Conservation (phyloP, 1,139 yeast genomes). For the Ogataea hybrid region DNA sequence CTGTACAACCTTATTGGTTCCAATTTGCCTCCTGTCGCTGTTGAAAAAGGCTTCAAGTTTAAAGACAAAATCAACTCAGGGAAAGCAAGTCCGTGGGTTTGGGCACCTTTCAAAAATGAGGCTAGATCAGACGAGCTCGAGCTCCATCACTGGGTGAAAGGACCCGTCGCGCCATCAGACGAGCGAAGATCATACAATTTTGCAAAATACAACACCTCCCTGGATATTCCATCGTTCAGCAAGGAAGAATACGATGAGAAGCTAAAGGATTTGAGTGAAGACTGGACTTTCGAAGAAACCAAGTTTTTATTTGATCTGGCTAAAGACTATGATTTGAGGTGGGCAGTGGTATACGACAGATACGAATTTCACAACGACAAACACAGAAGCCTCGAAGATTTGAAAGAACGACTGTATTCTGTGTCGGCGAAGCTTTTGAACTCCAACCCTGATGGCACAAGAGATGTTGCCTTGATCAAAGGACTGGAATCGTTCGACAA, state of each 20-base stretch:
- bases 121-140: slow-evolving; percentile 47
- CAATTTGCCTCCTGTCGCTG: slow-evolving; percentile 83
- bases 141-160: slow-evolving; percentile 86
- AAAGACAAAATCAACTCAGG: slow-evolving; percentile 62
- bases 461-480: slow-evolving; percentile 51
- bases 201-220: slow-evolving; percentile 68
- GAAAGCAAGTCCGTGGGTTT: slow-evolving; percentile 82
- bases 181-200: slow-evolving; percentile 60
- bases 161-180: slow-evolving; percentile 49
- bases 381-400: slow-evolving; percentile 61
- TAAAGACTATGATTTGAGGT: slow-evolving; percentile 71
- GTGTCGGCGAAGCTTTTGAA: slow-evolving; percentile 47
- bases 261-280: slow-evolving; percentile 40
- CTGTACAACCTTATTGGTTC: slow-evolving; percentile 86
- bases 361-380: slow-evolving; percentile 39
- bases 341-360: slow-evolving; percentile 84
- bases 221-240: slow-evolving; percentile 70
- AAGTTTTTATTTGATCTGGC: slow-evolving; percentile 71
- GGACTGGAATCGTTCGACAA: slow-evolving; percentile 54
- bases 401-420: slow-evolving; percentile 76
- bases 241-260: slow-evolving; percentile 59
- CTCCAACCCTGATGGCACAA: slow-evolving; percentile 34
- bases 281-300: slow-evolving; percentile 82
- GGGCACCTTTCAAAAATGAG: slow-evolving; percentile 57
- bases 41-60: slow-evolving; percentile 48